Evolutionary conservation across 208 protist species (phyloP).

Genomic region (Phytomonas francai): DNA sequence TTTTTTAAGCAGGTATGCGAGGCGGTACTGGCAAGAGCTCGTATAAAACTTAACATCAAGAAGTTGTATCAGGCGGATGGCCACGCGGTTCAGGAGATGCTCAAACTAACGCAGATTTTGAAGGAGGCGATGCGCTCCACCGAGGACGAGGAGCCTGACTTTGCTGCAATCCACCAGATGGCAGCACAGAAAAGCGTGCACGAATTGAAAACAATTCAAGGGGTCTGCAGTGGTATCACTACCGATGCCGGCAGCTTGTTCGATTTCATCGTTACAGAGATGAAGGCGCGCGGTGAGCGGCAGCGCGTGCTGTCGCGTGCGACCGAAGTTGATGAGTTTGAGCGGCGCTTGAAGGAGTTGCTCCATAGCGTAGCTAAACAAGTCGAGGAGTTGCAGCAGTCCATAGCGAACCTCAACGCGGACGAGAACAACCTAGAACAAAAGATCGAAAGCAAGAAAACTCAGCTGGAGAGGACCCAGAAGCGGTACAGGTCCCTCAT

Average conservation of each 20-base stretch:
- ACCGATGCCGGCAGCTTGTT: slow-evolving; percentile 82
- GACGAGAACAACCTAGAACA: slow-evolving; percentile 91
- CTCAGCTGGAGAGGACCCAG: slow-evolving; percentile 87
- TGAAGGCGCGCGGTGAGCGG: slow-evolving; percentile 47
- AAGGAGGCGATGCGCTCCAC: slow-evolving; percentile 82
- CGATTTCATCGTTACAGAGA: slow-evolving; percentile 83
- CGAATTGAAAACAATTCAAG: slow-evolving; percentile 82
- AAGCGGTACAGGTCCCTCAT: slow-evolving; percentile 88
- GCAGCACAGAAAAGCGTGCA: slow-evolving; percentile 75
- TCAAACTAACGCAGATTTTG: slow-evolving; percentile 90
- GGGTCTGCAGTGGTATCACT: slow-evolving; percentile 88
- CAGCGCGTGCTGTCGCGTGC: slow-evolving; percentile 80
- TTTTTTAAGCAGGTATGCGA: slow-evolving; percentile 92
- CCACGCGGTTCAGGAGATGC: slow-evolving; percentile 94
- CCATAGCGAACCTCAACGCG: slow-evolving; percentile 71
- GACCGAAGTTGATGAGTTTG: slow-evolving; percentile 87
- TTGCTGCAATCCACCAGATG: slow-evolving; percentile 73
- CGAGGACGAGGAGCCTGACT: slow-evolving; percentile 63
- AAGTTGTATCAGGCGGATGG: slow-evolving; percentile 92
- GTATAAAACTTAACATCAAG: slow-evolving; percentile 93
- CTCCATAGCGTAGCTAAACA: slow-evolving; percentile 61
- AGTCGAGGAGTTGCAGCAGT: slow-evolving; percentile 79
- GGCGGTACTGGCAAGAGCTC: slow-evolving; percentile 72
- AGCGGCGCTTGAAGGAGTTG: slow-evolving; percentile 79
- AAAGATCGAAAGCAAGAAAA: slow-evolving; percentile 95